Base-by-base conservation (phyloP, 129 eudicot genomes). In the Ambrosia trifida region DNA sequence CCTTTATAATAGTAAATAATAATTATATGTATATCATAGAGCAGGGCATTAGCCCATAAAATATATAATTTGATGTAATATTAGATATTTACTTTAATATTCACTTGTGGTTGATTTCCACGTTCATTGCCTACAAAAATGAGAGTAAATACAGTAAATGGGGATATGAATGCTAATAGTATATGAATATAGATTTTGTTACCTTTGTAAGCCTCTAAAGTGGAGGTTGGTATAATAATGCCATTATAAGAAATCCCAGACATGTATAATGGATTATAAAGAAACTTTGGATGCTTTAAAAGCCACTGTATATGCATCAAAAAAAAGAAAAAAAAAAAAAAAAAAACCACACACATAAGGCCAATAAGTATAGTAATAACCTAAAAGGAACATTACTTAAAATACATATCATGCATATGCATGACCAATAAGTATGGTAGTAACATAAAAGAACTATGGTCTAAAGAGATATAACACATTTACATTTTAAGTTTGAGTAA, bases 161-260 rank as follows among this genome's bases (percentile, higher is more conserved):
- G 7, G 9, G 43, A 38, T 38, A 38, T 38, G 1, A 38, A 38
- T 38, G 43, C 5, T 38, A 38, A 3, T 4, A 43, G 40, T 45
- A 72, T 3, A 72, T 19, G 12, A 7, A 6, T 30, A 30, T 3
- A 59, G 3, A 52, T 6, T 6, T 5, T 30, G n/a, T 40, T 51
- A 66, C 79, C 66, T 10, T 75, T 52, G 73, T 65, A 64, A 7
- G 30, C 31, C 50, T 75, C 57, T 14, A 38, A 44, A 75, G 56
- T 50, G 31, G 38, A 65, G 11, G 30, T 43, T 64, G 79, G 79
- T 54, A 65, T 16, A 7, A 65, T 11, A 52, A 65, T 38, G 9
- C 79, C 79, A 31, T 14, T 56, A 66, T 75, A 65, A 7, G 79
- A 66, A 66, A 64, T 57, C 64, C 73, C 79, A 28, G 72, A 66